Evolutionary conservation across 805 yeast species (phyloP), one percentile per base, ranked within the genome.

Genomic region (Kluyveromyces starmeri): DNA sequence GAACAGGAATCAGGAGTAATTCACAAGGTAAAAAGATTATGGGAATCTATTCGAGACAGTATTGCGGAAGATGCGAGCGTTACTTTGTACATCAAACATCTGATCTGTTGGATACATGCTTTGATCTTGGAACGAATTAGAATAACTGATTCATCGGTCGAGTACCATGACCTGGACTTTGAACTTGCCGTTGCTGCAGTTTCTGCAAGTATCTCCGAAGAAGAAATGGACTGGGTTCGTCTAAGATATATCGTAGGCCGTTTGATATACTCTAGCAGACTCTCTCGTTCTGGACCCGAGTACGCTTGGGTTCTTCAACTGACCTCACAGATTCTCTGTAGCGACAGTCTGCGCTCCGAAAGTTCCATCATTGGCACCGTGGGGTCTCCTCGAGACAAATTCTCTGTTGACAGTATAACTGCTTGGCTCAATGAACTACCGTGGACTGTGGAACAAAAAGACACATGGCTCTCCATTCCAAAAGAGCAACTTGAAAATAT

Each of bases 1-100:
- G 95, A 85, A 55, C 68, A 68, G 18, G 66, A 71, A 20, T 75
- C 77, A 0, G 84, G 84, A 5, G 53, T 33, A 14, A 51, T 24
- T 39, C 47, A 38, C 29, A 40, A 39, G 13, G 50, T 44, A 23
- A 36, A 32, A 41, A 44, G 40, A 36, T 19, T 36, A 15, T 36
- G 50, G 49, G 5, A 26, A 43, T 5, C 13, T n/a, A 19, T 32
- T 12, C 14, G 30, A 12, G 21, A 41, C 11, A 39, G 40, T 14
- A 34, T 35, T 3, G 2, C 25, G 16, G 16, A 17, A 7, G 15
- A 9, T 4, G 18, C 14, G 15, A 9, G 15, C 9, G 17, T 9
- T n/a, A 9, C 13, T 12, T 13, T 20, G 6, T 30, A 30, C 16
- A 15, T 30, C 15, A 30, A 30, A 30, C 33, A 30, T 14, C n/a